Evolutionary conservation across 1,139 yeast genomes (phyloP).

Genomic region (Pichia kudriavzevii): DNA sequence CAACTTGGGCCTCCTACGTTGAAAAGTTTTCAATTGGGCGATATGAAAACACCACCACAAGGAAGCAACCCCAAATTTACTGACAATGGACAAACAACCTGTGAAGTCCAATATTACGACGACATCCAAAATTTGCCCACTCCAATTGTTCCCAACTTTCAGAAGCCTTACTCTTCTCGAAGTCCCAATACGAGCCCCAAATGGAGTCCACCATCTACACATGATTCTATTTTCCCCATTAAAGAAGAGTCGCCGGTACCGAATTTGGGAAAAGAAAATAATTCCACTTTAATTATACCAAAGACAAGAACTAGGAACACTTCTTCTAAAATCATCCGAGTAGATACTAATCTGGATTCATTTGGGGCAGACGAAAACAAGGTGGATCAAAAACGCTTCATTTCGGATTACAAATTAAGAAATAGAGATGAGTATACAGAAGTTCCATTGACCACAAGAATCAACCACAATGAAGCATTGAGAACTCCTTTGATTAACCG

Average conservation of each 20-base stretch:
- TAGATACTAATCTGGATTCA: conserved; percentile 5
- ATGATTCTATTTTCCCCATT: neutral
- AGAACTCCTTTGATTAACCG: neutral
- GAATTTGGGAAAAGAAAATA: conserved; percentile 1
- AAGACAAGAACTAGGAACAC: no score
- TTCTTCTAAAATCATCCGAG: no score
- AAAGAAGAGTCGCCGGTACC: neutral
- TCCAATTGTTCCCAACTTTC: conserved; percentile 11
- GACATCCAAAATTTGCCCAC: conserved; percentile 22
- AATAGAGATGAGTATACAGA: conserved; percentile 1
- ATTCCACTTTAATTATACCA: conserved; percentile 1
- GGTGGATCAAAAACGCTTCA: conserved; percentile 4
- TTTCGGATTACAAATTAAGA: conserved; percentile 12
- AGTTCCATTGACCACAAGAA: neutral
- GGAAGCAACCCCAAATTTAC: conserved; percentile 6
- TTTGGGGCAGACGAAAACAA: neutral
- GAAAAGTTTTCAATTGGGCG: neutral
- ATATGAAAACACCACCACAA: conserved; percentile 14
- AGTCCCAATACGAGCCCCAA: no score
- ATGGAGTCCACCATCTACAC: conserved; percentile 1
- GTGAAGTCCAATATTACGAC: no score
- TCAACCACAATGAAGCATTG: neutral
- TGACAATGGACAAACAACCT: neutral
- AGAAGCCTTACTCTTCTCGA: no score
- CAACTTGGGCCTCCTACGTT: neutral